Conservation (phyloP, 495 filamentous ascomycete genomes). For the Podospora pseudocomata region DNA sequence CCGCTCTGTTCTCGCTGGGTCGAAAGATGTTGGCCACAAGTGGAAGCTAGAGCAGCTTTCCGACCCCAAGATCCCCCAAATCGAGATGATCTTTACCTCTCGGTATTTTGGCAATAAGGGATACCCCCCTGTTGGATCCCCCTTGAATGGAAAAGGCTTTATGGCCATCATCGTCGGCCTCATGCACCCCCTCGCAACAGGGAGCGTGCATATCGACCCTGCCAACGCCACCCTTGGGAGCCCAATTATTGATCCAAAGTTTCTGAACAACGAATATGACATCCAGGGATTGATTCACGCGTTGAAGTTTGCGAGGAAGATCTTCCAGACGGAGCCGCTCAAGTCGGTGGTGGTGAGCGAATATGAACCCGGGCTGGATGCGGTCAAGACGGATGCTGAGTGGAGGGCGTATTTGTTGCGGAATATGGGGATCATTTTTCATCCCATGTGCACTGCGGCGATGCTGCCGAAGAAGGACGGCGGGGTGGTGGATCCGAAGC, state of each 20-base stretch:
- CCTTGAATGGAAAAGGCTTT: conserved; percentile 32
- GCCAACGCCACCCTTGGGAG: conserved; percentile 4
- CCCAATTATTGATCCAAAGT: conserved; percentile 27
- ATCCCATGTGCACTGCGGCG: conserved; percentile 43
- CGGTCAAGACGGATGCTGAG: conserved; percentile 23
- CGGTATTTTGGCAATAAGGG: conserved; percentile 34
- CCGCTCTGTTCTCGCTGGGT: neutral
- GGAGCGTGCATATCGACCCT: conserved; percentile 49
- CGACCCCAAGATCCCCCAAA: conserved; percentile 27
- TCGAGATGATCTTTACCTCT: conserved; percentile 34
- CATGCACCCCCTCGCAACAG: conserved; percentile 49
- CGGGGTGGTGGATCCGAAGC: conserved; percentile 48
- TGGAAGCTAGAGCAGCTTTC: conserved; percentile 24
- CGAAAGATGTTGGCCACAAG: conserved; percentile 8
- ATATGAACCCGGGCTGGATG: conserved; percentile 27
- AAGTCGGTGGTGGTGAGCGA: conserved; percentile 23
- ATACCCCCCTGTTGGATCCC: conserved; percentile 26
- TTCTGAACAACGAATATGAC: conserved; percentile 30
- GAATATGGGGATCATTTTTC: conserved; percentile 24
- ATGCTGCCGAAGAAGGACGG: conserved; percentile 43
- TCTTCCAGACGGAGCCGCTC: conserved; percentile 24
- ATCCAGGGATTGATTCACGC: conserved; percentile 17
- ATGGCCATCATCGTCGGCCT: conserved; percentile 41
- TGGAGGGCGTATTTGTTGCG: conserved; percentile 24
- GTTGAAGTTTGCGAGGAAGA: conserved; percentile 22